phyloP scores from a whole-genome alignment of 441 rosid species.

The Adansonia grandidieri region DNA sequence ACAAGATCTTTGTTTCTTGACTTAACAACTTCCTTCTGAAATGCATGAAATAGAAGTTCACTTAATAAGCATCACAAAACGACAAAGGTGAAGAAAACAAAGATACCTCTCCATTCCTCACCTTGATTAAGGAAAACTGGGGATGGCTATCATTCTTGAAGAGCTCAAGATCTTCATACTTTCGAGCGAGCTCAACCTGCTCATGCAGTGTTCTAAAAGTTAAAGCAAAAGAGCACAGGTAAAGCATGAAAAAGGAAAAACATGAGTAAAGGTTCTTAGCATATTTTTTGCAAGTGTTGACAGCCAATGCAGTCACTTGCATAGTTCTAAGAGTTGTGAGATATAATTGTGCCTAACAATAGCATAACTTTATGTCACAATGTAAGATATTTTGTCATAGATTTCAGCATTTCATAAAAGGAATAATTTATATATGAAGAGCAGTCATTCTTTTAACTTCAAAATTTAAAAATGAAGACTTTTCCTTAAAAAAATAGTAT shows the following conservation, averaged over 20 bases:
- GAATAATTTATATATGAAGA: neutral
- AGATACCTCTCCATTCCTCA: constrained; percentile 30
- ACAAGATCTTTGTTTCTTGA: constrained; percentile 97
- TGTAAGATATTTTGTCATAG: neutral
- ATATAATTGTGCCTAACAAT: neutral
- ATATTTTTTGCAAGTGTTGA: neutral
- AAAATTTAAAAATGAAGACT: neutral
- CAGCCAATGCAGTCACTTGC: constrained; percentile 18
- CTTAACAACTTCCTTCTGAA: constrained; percentile 87
- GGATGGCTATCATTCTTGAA: constrained; percentile 75
- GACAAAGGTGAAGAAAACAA: neutral
- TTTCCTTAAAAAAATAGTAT: neutral
- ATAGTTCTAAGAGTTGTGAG: neutral
- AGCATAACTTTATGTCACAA: constrained; percentile 7
- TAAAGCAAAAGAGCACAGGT: neutral
- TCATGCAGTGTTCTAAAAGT: constrained; percentile 24
- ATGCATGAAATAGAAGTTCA: constrained; percentile 34
- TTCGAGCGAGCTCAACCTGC: constrained; percentile 88
- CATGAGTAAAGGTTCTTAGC: neutral
- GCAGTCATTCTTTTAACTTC: neutral
- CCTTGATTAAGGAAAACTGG: constrained; percentile 72
- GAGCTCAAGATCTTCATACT: constrained; percentile 64
- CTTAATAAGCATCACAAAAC: constrained; percentile 16
- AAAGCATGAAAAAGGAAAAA: neutral
- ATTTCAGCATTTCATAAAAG: neutral